These are phyloP conservation scores for Tremella fuciformis DNA, from an alignment of 768 basidiomycete species.

Conservation along the genomic window DNA sequence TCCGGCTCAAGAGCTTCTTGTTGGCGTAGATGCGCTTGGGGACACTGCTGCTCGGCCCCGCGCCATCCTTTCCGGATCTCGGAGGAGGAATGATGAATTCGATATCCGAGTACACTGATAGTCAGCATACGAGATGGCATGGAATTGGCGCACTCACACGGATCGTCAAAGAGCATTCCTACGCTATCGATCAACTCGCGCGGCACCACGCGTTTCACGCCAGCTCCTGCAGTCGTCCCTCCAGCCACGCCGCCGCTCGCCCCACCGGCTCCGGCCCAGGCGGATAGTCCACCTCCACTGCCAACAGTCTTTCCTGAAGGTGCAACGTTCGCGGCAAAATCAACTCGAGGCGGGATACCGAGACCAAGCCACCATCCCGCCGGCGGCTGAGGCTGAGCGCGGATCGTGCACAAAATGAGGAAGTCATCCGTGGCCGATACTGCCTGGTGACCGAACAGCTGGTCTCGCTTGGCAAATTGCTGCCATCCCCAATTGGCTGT, in stretches of 20 bases:
- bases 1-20: conserved; percentile 64
- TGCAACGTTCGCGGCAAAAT: conserved; percentile 52
- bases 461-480: conserved; percentile 68
- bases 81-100: conserved; percentile 69
- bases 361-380: conserved; percentile 49
- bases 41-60: background rate
- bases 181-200: conserved; percentile 66
- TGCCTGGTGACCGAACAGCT: conserved; percentile 58
- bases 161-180: conserved; percentile 74
- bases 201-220: conserved; percentile 58
- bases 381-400: conserved; percentile 63
- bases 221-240: conserved; percentile 40
- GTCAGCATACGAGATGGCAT: conserved; percentile 4
- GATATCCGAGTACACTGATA: conserved; percentile 72
- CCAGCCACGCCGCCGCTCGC: conserved; percentile 46
- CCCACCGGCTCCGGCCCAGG: conserved; percentile 43
- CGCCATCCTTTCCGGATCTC: conserved; percentile 52
- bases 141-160: conserved; percentile 25
- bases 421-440: conserved; percentile 63
- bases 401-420: conserved; percentile 73
- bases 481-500: conserved; percentile 88
- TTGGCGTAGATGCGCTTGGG: conserved; percentile 64
- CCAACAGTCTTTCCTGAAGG: conserved; percentile 16
- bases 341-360: conserved; percentile 53
- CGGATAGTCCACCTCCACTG: conserved; percentile 44